Base-by-base conservation (phyloP, 768 basidiomycete species). In the Termitomyces sp. region DNA sequence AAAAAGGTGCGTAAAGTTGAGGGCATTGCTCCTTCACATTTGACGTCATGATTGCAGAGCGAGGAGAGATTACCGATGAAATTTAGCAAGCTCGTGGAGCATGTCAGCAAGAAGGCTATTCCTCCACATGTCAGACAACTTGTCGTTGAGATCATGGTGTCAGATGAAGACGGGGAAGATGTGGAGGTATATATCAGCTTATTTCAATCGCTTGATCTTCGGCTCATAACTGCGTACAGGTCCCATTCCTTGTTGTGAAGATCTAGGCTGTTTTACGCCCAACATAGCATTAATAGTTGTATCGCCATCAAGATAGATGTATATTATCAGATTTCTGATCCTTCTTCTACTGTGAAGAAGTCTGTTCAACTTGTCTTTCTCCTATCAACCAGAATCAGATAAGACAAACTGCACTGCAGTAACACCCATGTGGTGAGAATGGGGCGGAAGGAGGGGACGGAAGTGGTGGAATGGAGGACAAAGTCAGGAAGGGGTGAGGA, bases 61-160 rank as follows among this genome's bases (percentile, higher is more conserved):
- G 85, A 92, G 43, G 94, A 96, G 66, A 80, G 95, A 50, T 68
- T 96, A 58, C 81, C 83, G 6, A 89, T 97, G 92, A 88, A 82
- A 64, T 92, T 99, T 74, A 91, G 86, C 69, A 85, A 87, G 57
- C 78, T 99, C 27, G 94, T 96, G 10, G 96, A 98, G 70, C 80
- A 81, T 52, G 94, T 99, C 53, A 94, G 90, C 77, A 98, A 92
- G 84, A 98, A 95, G 73, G 84, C 93, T 6, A 81, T 98, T 56
- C 86, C 86, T 12, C 82, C 89, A 9, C 86, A 94, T 66, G 80
- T 81, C 55, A 94, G 86, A 65, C 87, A 93, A 63, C 78, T 98
- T 36, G 78, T 96, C 41, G 91, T 94, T 13, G 97, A 98, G 72
- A 84, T 98, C 45, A 96, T 98, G 93, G 89, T 89, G 23, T 84